Evolutionary conservation across 768 basidiomycete genomes (phyloP), one percentile per base, ranked within the genome.

Genomic region (Trametes maxima): DNA sequence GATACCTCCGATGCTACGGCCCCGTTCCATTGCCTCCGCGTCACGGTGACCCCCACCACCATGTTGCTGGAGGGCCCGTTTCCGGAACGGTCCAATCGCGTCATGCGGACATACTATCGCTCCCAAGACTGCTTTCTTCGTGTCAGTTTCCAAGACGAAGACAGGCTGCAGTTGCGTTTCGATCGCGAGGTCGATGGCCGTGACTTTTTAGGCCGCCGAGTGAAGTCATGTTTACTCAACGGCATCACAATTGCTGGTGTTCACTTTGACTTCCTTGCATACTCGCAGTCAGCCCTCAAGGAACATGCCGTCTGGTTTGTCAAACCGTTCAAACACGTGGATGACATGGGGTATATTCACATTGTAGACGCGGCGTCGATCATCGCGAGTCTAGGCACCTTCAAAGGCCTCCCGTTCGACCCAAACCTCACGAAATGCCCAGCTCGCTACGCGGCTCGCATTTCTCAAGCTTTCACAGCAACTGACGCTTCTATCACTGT

Each of bases 381-480:
- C 62, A 86, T 90, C 43, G 45, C 64, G 4, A 74, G 79, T 49
- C 65, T 90, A 1, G 88, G 88, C 7, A 76, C 72, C 19, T 89
- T 90, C 62, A 70, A 79, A 11, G 72, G 77, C 44, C 73, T 83
- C 1, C 39, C 65, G 11, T 80, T 79, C 35, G 85, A 87, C 65
- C 67, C 60, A 13, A 65, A 67, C 0, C 74, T 89, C 10, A 82
- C 79, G n/a, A 74, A 72, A 51, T 88, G 86, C 61, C 88, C 88
- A 3, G 87, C 88, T 21, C 79, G 88, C 54, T 89, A 86, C 70
- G 89, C 82, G 0, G 90, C 90, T 3, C 77, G 90, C 17, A 78
- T 91, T 35, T 86, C 87, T 5, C 88, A 86, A 68, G 87, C 87
- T 0, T 92, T 91, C 70, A 90, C 89, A 1, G 82, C 88, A 1